Base-by-base conservation (phyloP, 148 eudicot species). In the Dianthus caryophyllus region DNA sequence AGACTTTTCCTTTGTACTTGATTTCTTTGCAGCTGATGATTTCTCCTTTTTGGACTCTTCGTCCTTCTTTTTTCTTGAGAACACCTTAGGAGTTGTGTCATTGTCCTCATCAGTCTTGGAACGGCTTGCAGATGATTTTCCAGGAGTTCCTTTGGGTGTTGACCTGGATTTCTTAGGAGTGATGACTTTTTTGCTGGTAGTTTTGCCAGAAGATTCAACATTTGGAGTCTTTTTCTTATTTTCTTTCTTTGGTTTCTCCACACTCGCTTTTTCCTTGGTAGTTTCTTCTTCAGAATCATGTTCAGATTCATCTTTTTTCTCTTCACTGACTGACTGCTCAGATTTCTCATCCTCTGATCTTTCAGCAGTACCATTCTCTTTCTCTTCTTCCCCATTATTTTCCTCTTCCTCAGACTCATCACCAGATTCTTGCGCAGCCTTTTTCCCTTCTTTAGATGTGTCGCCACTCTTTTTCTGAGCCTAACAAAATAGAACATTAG, bases 31-130 rank as follows among this genome's bases (percentile, higher is more conserved):
- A 60, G 84, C 68, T 50, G 85, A 59, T 9, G 84, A 16, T 77
- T 90, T 84, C 48, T 84, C 88, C 68, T 86, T 81, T n/a, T 58
- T 76, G 2, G 71, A 71, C 67, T 82, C 88, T 61, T 81, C 89
- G 33, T 54, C 70, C 75, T 82, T 94, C 79, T 86, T 86, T 82
- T 87, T 93, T 82, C 84, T 81, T 20, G 91, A 81, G 65, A 80
- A 84, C 27, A 82, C 85, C 80, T 88, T 94, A 43, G 90, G 86
- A 74, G 77, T 80, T 47, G 68, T 56, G 61, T 76, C 86, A 72
- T 68, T 55, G n/a, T 41, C 74, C 38, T 76, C 77, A 62, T 36
- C 58, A 58, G 54, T 80, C 81, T 83, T 84, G 31, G 86, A 71
- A 61, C 29, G 71, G 53, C 74, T 79, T 38, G 90, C 70, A 41